Evolutionary conservation across 176 grass and related monocot species (phyloP).

Genomic region (Melocanna baccifera): DNA sequence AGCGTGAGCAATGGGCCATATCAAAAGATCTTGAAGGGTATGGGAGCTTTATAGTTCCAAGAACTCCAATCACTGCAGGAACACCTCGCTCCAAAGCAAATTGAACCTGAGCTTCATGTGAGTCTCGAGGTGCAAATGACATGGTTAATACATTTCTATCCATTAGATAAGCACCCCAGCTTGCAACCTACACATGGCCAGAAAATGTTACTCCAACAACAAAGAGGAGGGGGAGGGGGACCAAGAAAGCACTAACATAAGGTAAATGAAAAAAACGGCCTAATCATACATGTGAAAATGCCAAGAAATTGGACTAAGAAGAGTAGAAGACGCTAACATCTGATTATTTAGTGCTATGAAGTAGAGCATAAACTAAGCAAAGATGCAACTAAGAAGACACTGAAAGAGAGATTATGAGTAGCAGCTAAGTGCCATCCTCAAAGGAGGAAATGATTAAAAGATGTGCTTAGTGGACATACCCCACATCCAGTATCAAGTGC

Average conservation of each 20-base stretch:
- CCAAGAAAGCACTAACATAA: constrained; percentile 16
- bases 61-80: constrained; percentile 75
- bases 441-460: constrained; percentile 26
- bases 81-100: constrained; percentile 84
- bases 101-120: constrained; percentile 66
- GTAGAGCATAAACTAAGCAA: constrained; percentile 11
- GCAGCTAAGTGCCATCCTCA: not conserved
- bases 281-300: constrained; percentile 7
- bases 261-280: not conserved
- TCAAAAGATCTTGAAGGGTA: constrained; percentile 75
- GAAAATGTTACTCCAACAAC: constrained; percentile 28
- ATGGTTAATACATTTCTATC: constrained; percentile 78
- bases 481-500: constrained; percentile 88
- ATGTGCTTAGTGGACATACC: constrained; percentile 45
- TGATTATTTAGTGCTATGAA: constrained; percentile 30
- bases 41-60: constrained; percentile 79
- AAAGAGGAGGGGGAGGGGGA: not conserved
- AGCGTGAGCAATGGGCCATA: constrained; percentile 81
- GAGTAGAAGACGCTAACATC: not conserved
- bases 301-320: not conserved
- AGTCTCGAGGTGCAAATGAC: constrained; percentile 82
- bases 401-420: not conserved
- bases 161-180: constrained; percentile 77
- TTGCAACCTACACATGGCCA: constrained; percentile 50
- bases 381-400: not conserved